Evolutionary conservation across 306 rosid genomes (phyloP), one percentile per base, ranked within the genome.

Genomic region (Canavalia ensiformis): DNA sequence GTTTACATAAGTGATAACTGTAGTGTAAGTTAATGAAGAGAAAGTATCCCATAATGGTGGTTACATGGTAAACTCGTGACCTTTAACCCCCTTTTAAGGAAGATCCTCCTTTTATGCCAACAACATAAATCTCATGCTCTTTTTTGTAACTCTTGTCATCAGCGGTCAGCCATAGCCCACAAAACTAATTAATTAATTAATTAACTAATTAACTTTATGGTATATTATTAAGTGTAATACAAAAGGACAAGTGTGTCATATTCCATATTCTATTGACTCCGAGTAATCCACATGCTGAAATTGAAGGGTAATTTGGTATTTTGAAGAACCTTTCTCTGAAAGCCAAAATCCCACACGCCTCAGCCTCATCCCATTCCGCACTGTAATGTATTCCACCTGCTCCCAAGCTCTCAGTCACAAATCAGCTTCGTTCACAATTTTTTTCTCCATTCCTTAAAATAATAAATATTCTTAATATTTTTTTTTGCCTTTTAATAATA

Each of bases 41-140:
- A 44, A 74, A 67, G 28, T 52, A 74, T 84, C 46, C 77, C 10
- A 72, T 77, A 74, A 56, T 41, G 10, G 31, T 60, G 8, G 62
- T 71, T 50, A 34, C 78, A 83, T 59, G 2, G 80, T 71, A 81
- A 76, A 66, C 62, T 58, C 56, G 80, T 62, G 69, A 84, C 70
- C 78, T 58, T 64, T 65, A 68, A 68, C 81, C 63, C 59, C 59
- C 51, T 79, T 88, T 88, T 79, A 88, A 79, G 84, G 87, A 80
- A 90, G 80, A 80, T 86, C 90, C 83, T 65, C 71, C 49, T 80
- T 44, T 58, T 18, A 44, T 77, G 89, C 88, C 7, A 81, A 70
- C 57, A 72, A 8, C 69, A 77, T 78, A 78, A 6, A 44, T 63
- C 73, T 72, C 56, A 39, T 77, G 79, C 42, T 72, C 76, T 72